These are phyloP conservation scores for Melaleuca quinquenervia DNA, from an alignment of 345 rosid genomes.

Conservation along the genomic window DNA sequence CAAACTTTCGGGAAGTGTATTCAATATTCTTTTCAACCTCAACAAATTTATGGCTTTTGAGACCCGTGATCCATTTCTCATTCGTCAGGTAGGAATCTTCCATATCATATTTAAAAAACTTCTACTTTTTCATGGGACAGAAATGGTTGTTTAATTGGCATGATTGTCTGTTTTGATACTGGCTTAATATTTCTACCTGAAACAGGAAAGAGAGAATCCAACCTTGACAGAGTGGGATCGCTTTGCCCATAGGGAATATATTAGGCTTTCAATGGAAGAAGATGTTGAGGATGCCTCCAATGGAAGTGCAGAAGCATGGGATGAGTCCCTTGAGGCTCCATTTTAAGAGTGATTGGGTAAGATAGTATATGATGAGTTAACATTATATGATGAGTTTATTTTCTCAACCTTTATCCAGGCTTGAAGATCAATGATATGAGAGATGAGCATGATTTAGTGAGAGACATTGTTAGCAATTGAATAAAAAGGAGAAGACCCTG, in stretches of 20 bases:
- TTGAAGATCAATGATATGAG: background rate
- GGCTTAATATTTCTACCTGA: background rate
- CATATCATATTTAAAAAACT: background rate
- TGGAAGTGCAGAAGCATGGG: slow-evolving; percentile 21
- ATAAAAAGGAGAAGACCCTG: background rate
- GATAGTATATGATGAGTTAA: background rate
- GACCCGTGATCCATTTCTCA: slow-evolving; percentile 68
- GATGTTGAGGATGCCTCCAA: slow-evolving; percentile 16
- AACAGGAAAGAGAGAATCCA: slow-evolving; percentile 13
- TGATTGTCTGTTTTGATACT: background rate
- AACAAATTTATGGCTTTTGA: slow-evolving; percentile 79
- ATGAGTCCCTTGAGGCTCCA: slow-evolving; percentile 16
- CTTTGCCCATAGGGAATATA: slow-evolving; percentile 12
- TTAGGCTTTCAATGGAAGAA: slow-evolving; percentile 16
- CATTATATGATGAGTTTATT: background rate
- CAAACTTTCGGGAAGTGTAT: slow-evolving; percentile 72
- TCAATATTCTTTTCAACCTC: slow-evolving; percentile 83
- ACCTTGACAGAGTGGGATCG: slow-evolving; percentile 14
- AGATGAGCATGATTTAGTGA: background rate
- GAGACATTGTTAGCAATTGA: background rate
- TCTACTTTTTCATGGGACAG: background rate
- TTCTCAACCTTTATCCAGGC: background rate
- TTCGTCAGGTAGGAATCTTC: slow-evolving; percentile 48
- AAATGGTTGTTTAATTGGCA: background rate
- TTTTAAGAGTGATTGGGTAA: slow-evolving; percentile 5